Evolutionary conservation across 805 yeast species (phyloP), one percentile per base, ranked within the genome.

Genomic region (Yarrowia alimentaria): DNA sequence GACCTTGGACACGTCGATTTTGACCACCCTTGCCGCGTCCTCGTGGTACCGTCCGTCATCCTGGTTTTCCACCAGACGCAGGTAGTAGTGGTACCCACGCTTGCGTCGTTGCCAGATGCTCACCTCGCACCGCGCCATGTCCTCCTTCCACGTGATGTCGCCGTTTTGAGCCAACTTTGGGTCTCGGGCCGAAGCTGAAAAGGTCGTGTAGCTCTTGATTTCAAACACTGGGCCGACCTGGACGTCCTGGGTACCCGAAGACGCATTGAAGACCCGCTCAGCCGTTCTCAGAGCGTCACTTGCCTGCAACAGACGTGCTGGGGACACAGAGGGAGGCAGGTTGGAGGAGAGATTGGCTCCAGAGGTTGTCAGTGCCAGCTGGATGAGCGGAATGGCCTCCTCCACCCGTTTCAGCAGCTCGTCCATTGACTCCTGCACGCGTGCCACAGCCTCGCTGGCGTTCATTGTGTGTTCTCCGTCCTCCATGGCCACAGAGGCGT

Each of bases 111-210:
- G n/a, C n/a, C n/a, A n/a, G 64, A 81, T 12, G 19, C 32, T 17
- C 22, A 53, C 2, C 61, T 50, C 19, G 77, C 61, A 50, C 51
- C 78, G 72, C 13, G 87, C 81, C 64, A 71, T 76, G 42, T 80
- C 81, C 57, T 85, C 94, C 56, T 81, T 82, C 94, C 94, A 85
- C 2, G 77, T 70, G 2, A 85, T 72, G n/a, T n/a, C n/a, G n/a
- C n/a, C n/a, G n/a, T n/a, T n/a, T n/a, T n/a, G n/a, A n/a, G n/a
- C n/a, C n/a, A n/a, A n/a, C n/a, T n/a, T n/a, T n/a, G n/a, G n/a
- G n/a, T n/a, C n/a, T 49, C 76, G 73, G 13, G 79, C 73, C 4
- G 65, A 53, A 1, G 59, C 58, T 19, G 54, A 56, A 58, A 83
- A 85, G 3, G 85, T 74, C 5, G 85, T 70, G 57, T 77, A 85